Base-by-base conservation (phyloP, 371 early-diverging fungal species). In the Saksenaea vasiformis region DNA sequence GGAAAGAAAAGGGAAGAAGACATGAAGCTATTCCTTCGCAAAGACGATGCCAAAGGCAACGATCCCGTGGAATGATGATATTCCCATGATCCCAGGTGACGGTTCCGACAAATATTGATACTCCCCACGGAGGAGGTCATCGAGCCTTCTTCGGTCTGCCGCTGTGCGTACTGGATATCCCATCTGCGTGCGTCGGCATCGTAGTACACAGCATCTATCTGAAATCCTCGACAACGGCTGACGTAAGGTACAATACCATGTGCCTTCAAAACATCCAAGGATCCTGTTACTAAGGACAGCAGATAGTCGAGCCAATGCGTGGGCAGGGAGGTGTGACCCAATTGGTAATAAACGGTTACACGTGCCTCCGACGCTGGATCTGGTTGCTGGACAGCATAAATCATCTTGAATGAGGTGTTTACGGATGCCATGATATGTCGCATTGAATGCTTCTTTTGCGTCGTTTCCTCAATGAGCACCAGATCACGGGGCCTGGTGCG, bases 61-160 rank as follows among this genome's bases (percentile, higher is more conserved):
- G 60, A 36, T 61, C 64, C 1, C 37, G 44, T 10, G 62, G 39
- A 19, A 10, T 47, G 51, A 22, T 47, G 51, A 47, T 47, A 22
- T 34, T 43, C 22, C 61, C 60, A 34, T 68, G 72, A 57, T 72
- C 71, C 78, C 72, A 77, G 53, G 75, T 74, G n/a, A 43, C 26
- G 28, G 5, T 28, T n/a, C 10, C 17, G 31, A 15, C 19, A 15
- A 44, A 69, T 68, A 41, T 66, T 51, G 15, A 69, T 37, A 3
- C 65, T 47, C 17, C 51, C 51, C 24, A 47, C 51, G 10, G 51
- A 54, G 15, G 60, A 44, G 5, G 58, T 34, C 34, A 55, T 31
- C 3, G 41, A 27, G 15, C 22, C n/a, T 11, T 35, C 35, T 41
- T 65, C 56, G 14, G 4, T 31, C 2, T 64, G 41, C 5, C 39